These are phyloP conservation scores for Backusella westeae DNA, from an alignment of 192 early-diverging fungal genomes.

Conservation along the genomic window DNA sequence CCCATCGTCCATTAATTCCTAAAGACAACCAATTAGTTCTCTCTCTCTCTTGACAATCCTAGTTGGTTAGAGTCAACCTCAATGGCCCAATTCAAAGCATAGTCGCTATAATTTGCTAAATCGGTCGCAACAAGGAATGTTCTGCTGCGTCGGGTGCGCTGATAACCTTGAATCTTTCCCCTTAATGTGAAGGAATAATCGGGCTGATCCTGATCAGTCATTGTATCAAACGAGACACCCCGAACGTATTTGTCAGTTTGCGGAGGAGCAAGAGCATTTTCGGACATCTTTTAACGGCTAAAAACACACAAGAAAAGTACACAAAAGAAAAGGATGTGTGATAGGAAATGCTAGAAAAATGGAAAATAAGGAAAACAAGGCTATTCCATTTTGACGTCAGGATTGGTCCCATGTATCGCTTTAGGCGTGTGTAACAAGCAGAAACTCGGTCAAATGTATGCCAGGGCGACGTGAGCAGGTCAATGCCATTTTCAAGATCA, in stretches of 20 bases:
- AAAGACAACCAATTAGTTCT: background rate
- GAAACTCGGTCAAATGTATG: background rate
- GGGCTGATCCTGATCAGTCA: slow-evolving; percentile 36
- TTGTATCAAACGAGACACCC: slow-evolving; percentile 38
- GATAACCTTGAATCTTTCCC: slow-evolving; percentile 43
- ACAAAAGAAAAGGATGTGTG: background rate
- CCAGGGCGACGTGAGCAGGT: background rate
- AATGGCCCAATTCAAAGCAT: slow-evolving; percentile 50
- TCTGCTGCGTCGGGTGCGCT: slow-evolving; percentile 33
- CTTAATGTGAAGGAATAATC: slow-evolving; percentile 49
- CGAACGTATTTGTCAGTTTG: slow-evolving; percentile 26
- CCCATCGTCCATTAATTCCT: slow-evolving; percentile 50
- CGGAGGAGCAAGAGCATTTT: background rate
- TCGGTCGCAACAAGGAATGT: slow-evolving; percentile 54
- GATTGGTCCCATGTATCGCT: slow-evolving; percentile 2
- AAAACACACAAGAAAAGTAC: background rate
- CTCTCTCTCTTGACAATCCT: background rate
- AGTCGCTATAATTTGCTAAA: slow-evolving; percentile 47
- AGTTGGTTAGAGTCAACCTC: slow-evolving; percentile 17
- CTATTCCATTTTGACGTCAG: slow-evolving; percentile 1
- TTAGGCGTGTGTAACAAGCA: background rate
- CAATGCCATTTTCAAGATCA: background rate
- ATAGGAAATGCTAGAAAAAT: background rate
- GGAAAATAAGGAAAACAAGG: background rate
- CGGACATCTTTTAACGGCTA: background rate